Base-by-base conservation (phyloP, 2,329 filamentous ascomycete genomes). In the Achaetomium macrosporum region DNA sequence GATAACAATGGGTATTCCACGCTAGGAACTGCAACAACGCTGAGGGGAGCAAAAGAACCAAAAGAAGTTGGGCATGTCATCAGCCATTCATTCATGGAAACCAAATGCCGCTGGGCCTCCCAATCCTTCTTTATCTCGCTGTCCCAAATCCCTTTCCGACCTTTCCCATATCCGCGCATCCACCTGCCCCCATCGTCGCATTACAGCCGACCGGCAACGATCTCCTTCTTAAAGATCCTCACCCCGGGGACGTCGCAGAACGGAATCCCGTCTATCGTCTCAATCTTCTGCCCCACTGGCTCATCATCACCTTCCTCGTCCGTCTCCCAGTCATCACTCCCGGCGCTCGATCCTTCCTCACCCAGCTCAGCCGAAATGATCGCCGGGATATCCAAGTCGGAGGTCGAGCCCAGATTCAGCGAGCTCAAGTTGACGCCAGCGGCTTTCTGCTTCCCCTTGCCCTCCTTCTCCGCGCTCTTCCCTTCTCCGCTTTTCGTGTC, bases 211-310 rank as follows among this genome's bases (percentile, higher is more conserved):
- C 74, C 75, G 19, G 59, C 58, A 31, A 75, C 69, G 45, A 83
- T 66, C 61, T 82, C 78, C 65, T 81, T 82, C 59, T 78, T 73
- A 57, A 83, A 84, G 46, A 84, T 82, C 56, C 71, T 72, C 35
- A 82, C 71, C 0, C 72, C 78, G 57, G 57, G 66, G 6, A 76
- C 65, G 42, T 78, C 73, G 45, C 70, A 73, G 55, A 76, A 76
- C 7, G 65, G 64, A 9, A 73, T 60, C 3, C 64, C 65, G 16
- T 74, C 71, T 2, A 72, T 54, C 8, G 69, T 66, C 54, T 73
- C 68, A 7, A 75, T 63, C 55, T 66, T 72, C 33, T 58, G 55
- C 13, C 53, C 46, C 3, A 39, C 37, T 3, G 50, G 52, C n/a
- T 60, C 59, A 1, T 63, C 64, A 20, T 66, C 66, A 5, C 68